phyloP scores from a whole-genome alignment of 1,284 basidiomycete species.

The Fomitiporia mediterranea region DNA sequence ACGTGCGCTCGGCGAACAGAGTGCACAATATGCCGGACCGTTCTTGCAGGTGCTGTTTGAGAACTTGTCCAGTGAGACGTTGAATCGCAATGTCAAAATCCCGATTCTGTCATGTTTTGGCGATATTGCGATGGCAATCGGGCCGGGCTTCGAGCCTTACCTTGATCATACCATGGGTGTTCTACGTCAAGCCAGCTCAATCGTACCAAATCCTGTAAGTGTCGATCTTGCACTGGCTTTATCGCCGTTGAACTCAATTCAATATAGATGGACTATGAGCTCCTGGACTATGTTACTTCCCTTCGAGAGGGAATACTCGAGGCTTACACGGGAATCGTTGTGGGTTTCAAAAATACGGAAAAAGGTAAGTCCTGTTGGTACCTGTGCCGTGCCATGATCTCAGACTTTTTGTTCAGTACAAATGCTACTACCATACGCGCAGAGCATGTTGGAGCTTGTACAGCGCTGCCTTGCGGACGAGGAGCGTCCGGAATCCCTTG shows the following conservation, averaged over 20 bases:
- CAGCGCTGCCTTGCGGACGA: constrained; percentile 80
- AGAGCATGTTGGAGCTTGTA: constrained; percentile 78
- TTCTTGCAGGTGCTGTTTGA: constrained; percentile 93
- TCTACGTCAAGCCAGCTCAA: constrained; percentile 83
- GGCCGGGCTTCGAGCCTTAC: constrained; percentile 84
- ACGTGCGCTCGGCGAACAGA: constrained; percentile 83
- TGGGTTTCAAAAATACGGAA: constrained; percentile 81
- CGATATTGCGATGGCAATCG: constrained; percentile 93
- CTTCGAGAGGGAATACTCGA: constrained; percentile 95
- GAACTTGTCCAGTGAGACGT: constrained; percentile 86
- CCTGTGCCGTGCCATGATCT: constrained; percentile 5
- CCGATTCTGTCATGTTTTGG: constrained; percentile 94
- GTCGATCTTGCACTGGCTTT: constrained; percentile 22
- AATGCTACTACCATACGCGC: constrained; percentile 62
- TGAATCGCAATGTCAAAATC: constrained; percentile 96
- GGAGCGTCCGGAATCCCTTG: constrained; percentile 76
- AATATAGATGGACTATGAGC: constrained; percentile 75
- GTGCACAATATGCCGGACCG: constrained; percentile 75
- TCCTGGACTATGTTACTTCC: constrained; percentile 88
- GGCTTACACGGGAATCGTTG: constrained; percentile 93
- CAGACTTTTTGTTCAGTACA: constrained; percentile 38
- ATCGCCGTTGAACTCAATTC: constrained; percentile 1
- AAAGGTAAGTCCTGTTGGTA: constrained; percentile 46
- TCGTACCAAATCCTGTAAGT: constrained; percentile 80
- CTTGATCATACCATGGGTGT: constrained; percentile 89